Base-by-base conservation (phyloP, 306 rosid genomes). In the Erythrophleum fordii region DNA sequence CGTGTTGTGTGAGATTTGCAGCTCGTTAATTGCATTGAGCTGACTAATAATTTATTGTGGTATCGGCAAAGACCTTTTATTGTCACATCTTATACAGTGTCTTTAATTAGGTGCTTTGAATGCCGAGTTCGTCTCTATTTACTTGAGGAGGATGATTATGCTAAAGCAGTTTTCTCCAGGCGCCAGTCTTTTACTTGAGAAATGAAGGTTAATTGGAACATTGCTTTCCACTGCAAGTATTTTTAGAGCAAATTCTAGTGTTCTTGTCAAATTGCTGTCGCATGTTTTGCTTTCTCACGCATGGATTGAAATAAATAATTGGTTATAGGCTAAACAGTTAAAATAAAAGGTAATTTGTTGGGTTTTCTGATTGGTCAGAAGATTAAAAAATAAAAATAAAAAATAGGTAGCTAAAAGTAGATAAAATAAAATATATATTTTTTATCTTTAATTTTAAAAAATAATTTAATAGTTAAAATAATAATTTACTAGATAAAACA, bases 1-100 rank as follows among this genome's bases (percentile, higher is more conserved):
- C 34, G 60, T 60, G n/a, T 42, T 65, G 58, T 69, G 67, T 69
- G 29, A 75, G 70, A 64, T 82, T 51, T 42, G 26, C 66, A 51
- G 45, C 76, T 72, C 75, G 26, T 9, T 0, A 37, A 18, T 66
- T 42, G n/a, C 41, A 1, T 46, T 45, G 58, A 46, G 73, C 41
- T 28, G 59, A 48, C 28, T 64, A 20, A 10, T 14, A 1, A 17
- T 0, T 69, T 70, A 48, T 69, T 25, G 41, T 45, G 75, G 14
- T 23, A 13, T 69, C 60, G 42, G 52, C 23, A 70, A 23, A 41
- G 42, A 13, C 14, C 35, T 6, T 26, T 12, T 25, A 9, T 25
- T 44, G 42, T 12, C 55, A 28, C 5, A 12, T 69, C 35, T 12
- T 12, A 25, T 12, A 34, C 37, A 23, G 65, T 12, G 12, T 22